These are phyloP conservation scores for Andrographis paniculata DNA, from an alignment of 305 asterid genomes.

Conservation along the genomic window DNA sequence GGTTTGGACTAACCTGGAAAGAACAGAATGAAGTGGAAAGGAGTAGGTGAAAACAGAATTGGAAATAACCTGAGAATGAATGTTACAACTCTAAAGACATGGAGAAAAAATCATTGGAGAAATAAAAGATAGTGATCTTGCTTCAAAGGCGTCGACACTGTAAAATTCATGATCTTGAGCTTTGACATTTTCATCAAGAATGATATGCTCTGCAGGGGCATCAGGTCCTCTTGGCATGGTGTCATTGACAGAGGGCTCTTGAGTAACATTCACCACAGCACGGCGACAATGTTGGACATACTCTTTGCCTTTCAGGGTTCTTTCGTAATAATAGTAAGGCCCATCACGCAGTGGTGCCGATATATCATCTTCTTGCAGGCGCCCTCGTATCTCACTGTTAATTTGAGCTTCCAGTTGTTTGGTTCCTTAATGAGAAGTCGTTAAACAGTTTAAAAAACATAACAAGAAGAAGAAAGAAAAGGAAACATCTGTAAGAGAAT, in stretches of 20 bases:
- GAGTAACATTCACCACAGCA: constrained; percentile 34
- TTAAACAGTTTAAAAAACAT: constrained; percentile 16
- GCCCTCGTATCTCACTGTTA: constrained; percentile 73
- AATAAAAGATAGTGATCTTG: constrained; percentile 23
- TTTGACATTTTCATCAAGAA: constrained; percentile 85
- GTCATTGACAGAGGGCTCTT: constrained; percentile 57
- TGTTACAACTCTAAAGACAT: constrained; percentile 1
- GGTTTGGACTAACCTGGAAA: constrained; percentile 72
- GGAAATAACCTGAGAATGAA: not conserved
- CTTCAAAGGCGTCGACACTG: constrained; percentile 63
- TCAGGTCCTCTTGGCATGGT: constrained; percentile 78
- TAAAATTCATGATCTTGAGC: constrained; percentile 65
- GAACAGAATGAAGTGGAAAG: constrained; percentile 6
- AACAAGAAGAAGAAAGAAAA: no score
- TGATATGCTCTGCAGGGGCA: constrained; percentile 77
- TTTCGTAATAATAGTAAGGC: constrained; percentile 67
- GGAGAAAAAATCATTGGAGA: constrained; percentile 1
- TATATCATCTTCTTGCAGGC: constrained; percentile 87
- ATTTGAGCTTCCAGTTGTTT: constrained; percentile 70
- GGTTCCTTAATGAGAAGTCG: constrained; percentile 41
- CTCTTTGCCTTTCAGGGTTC: constrained; percentile 90
- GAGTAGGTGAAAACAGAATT: constrained; percentile 6
- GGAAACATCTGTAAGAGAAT: not conserved
- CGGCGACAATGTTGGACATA: constrained; percentile 77
- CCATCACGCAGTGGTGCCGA: constrained; percentile 74